These are phyloP conservation scores for Proteromonas lacertae DNA, from an alignment of 352 stramenopile species.

Conservation along the genomic window DNA sequence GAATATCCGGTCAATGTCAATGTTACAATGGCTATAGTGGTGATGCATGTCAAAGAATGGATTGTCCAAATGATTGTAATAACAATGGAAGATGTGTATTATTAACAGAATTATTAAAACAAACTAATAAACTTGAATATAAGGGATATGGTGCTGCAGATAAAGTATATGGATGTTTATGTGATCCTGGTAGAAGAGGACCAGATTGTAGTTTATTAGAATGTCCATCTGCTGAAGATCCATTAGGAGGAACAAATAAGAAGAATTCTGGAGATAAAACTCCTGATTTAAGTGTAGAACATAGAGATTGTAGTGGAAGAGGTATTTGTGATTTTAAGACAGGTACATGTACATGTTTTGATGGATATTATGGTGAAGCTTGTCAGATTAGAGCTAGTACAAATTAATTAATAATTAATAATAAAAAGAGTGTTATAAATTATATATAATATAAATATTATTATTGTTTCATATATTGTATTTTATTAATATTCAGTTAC, in stretches of 20 bases:
- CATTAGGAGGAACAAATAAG: conserved; percentile 15
- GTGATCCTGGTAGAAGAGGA: conserved; percentile 58
- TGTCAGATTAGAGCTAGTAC: conserved; percentile 57
- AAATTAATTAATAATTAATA: too few species aligned
- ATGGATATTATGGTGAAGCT: conserved; percentile 24
- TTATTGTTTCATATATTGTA: too few species aligned
- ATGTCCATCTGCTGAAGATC: conserved; percentile 19
- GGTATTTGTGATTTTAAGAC: too few species aligned
- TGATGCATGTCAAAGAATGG: conserved; percentile 25
- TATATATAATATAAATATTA: too few species aligned
- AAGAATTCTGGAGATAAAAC: conserved; percentile 38
- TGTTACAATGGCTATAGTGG: conserved; percentile 58
- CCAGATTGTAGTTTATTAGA: conserved; percentile 33
- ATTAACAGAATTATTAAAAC: conserved; percentile 40
- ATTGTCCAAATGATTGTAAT: conserved; percentile 7
- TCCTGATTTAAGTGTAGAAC: conserved; percentile 48
- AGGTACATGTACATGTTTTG: conserved; percentile 22
- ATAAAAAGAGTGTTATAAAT: too few species aligned
- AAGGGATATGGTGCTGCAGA: conserved; percentile 35
- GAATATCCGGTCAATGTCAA: conserved; percentile 24
- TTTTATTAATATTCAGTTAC: too few species aligned
- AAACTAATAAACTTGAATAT: conserved; percentile 9
- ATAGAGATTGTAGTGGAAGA: too few species aligned
- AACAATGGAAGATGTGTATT: too few species aligned
- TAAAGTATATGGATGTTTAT: conserved; percentile 68